Conservation (phyloP, 2,329 filamentous ascomycete species). For the Gremmenia infestans region DNA sequence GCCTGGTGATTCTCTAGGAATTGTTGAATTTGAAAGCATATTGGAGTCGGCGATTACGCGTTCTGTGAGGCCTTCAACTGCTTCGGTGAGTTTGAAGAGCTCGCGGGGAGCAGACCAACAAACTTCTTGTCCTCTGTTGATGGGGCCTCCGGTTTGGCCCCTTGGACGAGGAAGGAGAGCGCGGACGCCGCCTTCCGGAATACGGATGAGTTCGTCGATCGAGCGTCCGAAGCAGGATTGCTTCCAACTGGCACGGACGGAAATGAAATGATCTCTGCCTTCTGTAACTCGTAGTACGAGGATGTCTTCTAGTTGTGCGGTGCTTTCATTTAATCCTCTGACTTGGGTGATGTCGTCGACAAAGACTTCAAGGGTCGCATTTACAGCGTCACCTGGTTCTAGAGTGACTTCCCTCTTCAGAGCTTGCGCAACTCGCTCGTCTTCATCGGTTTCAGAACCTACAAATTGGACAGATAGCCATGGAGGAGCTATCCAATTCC, state of each 20-base stretch:
- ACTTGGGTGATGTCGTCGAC: constrained; percentile 61
- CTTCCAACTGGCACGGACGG: constrained; percentile 71
- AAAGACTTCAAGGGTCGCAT: constrained; percentile 61
- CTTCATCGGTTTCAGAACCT: constrained; percentile 39
- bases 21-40: constrained; percentile 50
- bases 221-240: constrained; percentile 79
- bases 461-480: constrained; percentile 72
- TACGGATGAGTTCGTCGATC: constrained; percentile 79
- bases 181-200: constrained; percentile 79
- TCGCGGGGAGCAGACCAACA: constrained; percentile 81
- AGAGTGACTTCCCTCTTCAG: constrained; percentile 51
- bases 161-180: constrained; percentile 34
- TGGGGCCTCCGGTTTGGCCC: constrained; percentile 28
- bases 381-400: constrained; percentile 78
- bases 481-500: constrained; percentile 40
- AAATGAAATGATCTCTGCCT: constrained; percentile 88
- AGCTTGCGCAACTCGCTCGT: constrained; percentile 13
- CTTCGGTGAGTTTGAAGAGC: constrained; percentile 82
- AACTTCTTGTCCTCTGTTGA: constrained; percentile 48
- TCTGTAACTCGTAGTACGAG: constrained; percentile 77
- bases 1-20: constrained; percentile 48
- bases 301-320: constrained; percentile 70
- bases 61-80: constrained; percentile 56
- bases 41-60: constrained; percentile 55
- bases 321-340: constrained; percentile 65